Evolutionary conservation across 192 early-diverging fungal species (phyloP), one percentile per base, ranked within the genome.

Genomic region (Coemansia sp.): DNA sequence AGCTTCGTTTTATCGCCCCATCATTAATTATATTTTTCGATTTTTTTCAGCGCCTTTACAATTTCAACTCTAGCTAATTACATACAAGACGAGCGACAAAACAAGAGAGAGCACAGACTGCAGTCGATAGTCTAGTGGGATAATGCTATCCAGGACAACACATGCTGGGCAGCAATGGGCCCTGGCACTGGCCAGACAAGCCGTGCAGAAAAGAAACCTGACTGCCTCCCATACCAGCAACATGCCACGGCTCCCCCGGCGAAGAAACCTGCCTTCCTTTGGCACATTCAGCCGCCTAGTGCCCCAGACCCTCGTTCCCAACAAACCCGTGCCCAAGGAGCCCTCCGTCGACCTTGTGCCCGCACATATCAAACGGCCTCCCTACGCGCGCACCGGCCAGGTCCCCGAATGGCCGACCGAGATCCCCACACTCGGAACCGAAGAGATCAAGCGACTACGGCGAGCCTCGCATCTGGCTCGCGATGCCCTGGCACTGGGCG

Each of bases 381-480:
- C 60, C 24, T 87, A 87, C 59, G 85, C 85, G 0, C 55, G 61
- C 2, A 59, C 58, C 5, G 85, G 85, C 2, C 45, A 54, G 5
- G 77, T 80, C 1, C 73, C 81, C 0, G 53, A 53, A 17, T 83
- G 81, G 80, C 49, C 60, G 2, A 25, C 36, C 0, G 33, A 60
- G 18, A 72, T 81, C 24, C 81, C 82, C 17, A 58, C 74, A 8
- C 53, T 76, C 10, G 53, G 73, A 10, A 29, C 45, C 0, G 54
- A 64, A 4, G 79, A 78, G 9, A 58, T 81, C 35, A 63, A 69
- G 1, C 52, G 53, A 10, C 48, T 82, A 43, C 50, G 81, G 13
- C 50, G 41, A 19, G 81, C 86, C 7, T 75, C 80, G 18, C 58
- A 50, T 11, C 55, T 88, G 7, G 86, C 86, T 6, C 77, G 78